Evolutionary conservation across 2,329 filamentous ascomycete genomes (phyloP), one percentile per base, ranked within the genome.

Genomic region (Bipolaris oryzae): DNA sequence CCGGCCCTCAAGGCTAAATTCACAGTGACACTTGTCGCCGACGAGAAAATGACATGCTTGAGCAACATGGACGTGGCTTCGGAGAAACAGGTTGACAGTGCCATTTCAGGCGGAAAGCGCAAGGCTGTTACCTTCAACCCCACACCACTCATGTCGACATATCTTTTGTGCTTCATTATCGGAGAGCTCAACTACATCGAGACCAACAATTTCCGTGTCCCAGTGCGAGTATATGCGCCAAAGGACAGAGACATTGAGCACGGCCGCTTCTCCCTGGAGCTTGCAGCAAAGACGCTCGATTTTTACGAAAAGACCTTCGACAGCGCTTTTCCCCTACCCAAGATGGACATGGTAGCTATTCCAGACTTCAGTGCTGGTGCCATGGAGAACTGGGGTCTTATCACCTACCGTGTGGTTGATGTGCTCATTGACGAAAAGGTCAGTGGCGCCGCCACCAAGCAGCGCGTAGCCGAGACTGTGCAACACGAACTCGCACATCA

Each of bases 381-480:
- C 57, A 97, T 98, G 93, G 93, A 98, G 83, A 98, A 98, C 77
- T 98, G 94, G 94, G 94, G 94, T 73, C 82, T 98, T 50, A 87
- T 98, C 66, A 98, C 94, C 6, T 98, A 97, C 80, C 89, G 94
- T 63, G 90, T 96, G 20, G 93, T 97, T 33, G 92, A 96, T 72
- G 78, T 98, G 44, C 84, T 98, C 57, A 86, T 96, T 60, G 94
- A 98, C 69, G 92, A 97, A 78, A 95, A 96, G 83, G 90, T 86
- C 3, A 95, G 91, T 70, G 90, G 92, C 71, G 93, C 94, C 18
- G 89, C 89, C 35, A 91, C 89, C 59, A 97, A 96, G 81, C 90
- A 97, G 80, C 88, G 93, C 37, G 91, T 98, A 52, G 94, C 94
- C 50, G 94, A 97, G 77, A 92, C 95, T 38, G 94, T 98, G 25